Evolutionary conservation across 2,329 filamentous ascomycete species (phyloP).

Genomic region (Colletotrichum sp.): DNA sequence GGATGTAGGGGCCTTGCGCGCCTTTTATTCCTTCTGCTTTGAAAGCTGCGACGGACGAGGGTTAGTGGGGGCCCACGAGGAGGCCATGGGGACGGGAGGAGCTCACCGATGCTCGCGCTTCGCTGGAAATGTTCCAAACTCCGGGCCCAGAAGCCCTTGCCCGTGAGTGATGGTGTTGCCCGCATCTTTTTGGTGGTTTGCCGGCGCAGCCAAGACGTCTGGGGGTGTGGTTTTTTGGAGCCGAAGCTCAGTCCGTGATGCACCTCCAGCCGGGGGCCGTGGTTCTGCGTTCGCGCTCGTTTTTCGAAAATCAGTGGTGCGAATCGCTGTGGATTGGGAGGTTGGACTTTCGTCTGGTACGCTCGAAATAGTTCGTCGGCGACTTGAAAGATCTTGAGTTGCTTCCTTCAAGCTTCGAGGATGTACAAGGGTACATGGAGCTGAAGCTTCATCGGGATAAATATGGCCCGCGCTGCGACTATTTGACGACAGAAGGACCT

Average conservation of each 20-base stretch:
- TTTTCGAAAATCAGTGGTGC: background rate
- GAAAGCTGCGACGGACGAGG: slow-evolving; percentile 53
- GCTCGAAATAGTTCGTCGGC: background rate
- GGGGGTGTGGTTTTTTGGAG: background rate
- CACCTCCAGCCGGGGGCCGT: background rate
- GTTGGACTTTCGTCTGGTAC: background rate
- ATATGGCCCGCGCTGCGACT: background rate
- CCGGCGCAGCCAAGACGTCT: background rate
- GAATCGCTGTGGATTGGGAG: background rate
- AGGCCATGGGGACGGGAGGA: background rate
- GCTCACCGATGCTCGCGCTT: slow-evolving; percentile 58
- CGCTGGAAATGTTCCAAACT: slow-evolving; percentile 66
- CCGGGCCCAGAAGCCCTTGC: slow-evolving; percentile 60
- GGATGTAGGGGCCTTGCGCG: slow-evolving; percentile 64
- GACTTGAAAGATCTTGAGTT: background rate
- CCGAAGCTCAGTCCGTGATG: background rate
- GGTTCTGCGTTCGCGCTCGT: background rate
- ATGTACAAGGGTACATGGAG: background rate
- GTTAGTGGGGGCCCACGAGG: background rate
- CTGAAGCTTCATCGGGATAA: slow-evolving; percentile 11
- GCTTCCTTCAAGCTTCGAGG: background rate
- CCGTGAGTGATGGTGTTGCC: slow-evolving; percentile 43
- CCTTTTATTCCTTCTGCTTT: slow-evolving; percentile 72
- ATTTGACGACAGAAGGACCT: background rate
- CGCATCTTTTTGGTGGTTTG: slow-evolving; percentile 46